A percentile compares a stretch with the other conserved stretches of the same genome.
These are phyloP conservation scores for Diplocarpon rosae DNA, from an alignment of 2,329 filamentous ascomycete genomes.

Conservation along the genomic window DNA sequence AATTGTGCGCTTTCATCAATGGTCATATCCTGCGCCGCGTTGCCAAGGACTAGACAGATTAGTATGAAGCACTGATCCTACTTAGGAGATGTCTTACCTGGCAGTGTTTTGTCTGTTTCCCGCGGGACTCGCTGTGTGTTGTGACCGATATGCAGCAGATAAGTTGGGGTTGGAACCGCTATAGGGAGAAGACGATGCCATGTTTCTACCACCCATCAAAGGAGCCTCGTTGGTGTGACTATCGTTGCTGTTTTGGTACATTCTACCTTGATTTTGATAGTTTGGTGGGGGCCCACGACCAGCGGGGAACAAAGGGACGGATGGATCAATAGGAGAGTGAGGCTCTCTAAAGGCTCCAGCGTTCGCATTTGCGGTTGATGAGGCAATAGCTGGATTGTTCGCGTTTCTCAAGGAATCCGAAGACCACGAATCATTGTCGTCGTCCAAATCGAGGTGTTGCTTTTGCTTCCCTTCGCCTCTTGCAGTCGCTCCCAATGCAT, in stretches of 20 bases:
- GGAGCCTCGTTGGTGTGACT: conserved; percentile 17
- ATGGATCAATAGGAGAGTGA: conserved; percentile 38
- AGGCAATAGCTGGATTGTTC: conserved; percentile 27
- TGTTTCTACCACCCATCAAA: conserved; percentile 15
- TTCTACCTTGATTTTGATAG: conserved; percentile 22
- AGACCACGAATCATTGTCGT: conserved; percentile 59
- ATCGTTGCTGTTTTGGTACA: conserved; percentile 20
- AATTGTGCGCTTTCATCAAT: conserved; percentile 29
- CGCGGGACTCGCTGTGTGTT: conserved; percentile 33
- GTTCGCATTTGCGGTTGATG: conserved; percentile 23
- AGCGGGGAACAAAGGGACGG: conserved; percentile 40
- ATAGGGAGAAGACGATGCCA: conserved; percentile 20
- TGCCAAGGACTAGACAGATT: conserved; percentile 39
- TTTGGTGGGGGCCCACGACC: conserved; percentile 26
- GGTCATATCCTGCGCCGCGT: conserved; percentile 44
- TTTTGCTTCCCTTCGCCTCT: conserved; percentile 66
- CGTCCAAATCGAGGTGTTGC: conserved; percentile 53
- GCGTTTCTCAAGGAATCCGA: conserved; percentile 42
- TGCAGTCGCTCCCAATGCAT: conserved; percentile 79
- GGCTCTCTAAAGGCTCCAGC: conserved; percentile 22
- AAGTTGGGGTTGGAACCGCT: conserved; percentile 28
- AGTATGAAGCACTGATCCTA: conserved; percentile 12
- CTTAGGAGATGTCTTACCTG: conserved; percentile 30
- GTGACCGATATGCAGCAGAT: conserved; percentile 28
- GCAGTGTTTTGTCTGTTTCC: conserved; percentile 33